These are phyloP conservation scores for Phalaenopsis hybrid DNA, from an alignment of 116 monocot genomes.

Conservation along the genomic window DNA sequence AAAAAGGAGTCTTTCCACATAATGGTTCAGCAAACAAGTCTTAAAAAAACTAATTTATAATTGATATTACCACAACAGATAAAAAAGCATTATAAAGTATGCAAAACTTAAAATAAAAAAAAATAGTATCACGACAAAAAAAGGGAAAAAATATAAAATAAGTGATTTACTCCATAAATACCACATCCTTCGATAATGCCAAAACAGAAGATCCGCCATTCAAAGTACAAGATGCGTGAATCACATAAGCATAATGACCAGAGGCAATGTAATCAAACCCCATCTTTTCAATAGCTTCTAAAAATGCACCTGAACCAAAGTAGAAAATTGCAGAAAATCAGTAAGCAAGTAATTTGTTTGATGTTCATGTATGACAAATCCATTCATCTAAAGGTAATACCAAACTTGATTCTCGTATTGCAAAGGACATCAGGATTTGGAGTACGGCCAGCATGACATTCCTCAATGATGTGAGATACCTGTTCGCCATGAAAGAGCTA, in stretches of 20 bases:
- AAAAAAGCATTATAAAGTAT: background rate
- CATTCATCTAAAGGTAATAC: constrained; percentile 22
- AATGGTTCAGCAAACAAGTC: background rate
- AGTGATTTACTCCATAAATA: constrained; percentile 19
- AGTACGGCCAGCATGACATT: constrained; percentile 85
- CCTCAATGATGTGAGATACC: constrained; percentile 90
- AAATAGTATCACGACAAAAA: background rate
- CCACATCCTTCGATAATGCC: constrained; percentile 78
- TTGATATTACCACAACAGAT: background rate
- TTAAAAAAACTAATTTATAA: background rate
- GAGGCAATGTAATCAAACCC: constrained; percentile 92
- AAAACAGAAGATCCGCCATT: constrained; percentile 43
- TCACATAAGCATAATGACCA: constrained; percentile 86
- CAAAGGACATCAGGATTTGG: constrained; percentile 99
- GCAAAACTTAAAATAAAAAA: background rate
- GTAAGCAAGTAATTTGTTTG: background rate
- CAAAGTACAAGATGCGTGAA: constrained; percentile 37
- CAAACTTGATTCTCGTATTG: constrained; percentile 99
- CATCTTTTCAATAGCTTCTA: constrained; percentile 68
- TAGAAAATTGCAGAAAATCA: background rate
- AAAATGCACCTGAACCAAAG: constrained; percentile 61
- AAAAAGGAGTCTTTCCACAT: background rate
- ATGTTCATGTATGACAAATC: background rate
- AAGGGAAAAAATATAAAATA: background rate
- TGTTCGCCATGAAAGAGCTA: constrained; percentile 11